A percentile compares a stretch with the other conserved stretches of the same genome.
phyloP scores from a whole-genome alignment of 2,329 filamentous ascomycete genomes.

The Claviceps pusilla region DNA sequence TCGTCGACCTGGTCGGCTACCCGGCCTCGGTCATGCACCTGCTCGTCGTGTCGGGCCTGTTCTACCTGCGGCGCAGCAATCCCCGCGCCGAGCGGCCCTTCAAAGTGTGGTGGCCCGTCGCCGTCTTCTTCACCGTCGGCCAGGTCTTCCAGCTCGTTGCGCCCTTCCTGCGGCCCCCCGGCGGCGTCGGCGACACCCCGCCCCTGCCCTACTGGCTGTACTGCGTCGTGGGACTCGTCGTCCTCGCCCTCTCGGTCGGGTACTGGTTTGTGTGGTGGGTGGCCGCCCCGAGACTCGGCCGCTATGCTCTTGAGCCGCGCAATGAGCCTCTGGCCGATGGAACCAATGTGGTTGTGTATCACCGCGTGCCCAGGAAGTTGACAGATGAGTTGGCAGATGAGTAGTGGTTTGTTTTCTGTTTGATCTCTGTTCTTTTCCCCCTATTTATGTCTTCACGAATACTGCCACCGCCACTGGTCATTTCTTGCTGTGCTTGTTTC shows the following conservation, averaged over 20 bases:
- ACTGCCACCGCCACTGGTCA: too few species aligned
- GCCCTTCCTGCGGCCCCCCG: conserved; percentile 9
- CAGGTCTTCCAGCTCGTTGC: conserved; percentile 11
- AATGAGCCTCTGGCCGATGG: conserved; percentile 11
- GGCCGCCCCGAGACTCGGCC: conserved; percentile 8
- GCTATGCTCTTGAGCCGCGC: conserved; percentile 8
- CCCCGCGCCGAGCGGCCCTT: conserved; percentile 8
- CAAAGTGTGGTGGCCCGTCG: conserved; percentile 10
- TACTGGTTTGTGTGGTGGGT: conserved; percentile 13
- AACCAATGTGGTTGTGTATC: conserved; percentile 11
- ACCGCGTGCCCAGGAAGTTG: conserved; percentile 6
- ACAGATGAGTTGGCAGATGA: not conserved
- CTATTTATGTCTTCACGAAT: too few species aligned
- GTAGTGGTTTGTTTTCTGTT: too few species aligned
- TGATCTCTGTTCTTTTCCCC: too few species aligned
- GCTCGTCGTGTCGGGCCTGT: conserved; percentile 7
- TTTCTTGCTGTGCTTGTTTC: too few species aligned
- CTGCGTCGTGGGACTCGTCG: conserved; percentile 10
- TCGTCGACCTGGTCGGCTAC: conserved; percentile 31
- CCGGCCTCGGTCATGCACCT: conserved; percentile 2
- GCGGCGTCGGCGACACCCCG: conserved; percentile 10
- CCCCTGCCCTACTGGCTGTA: conserved; percentile 12
- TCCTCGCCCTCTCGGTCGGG: conserved; percentile 8
- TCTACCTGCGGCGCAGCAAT: conserved; percentile 8
- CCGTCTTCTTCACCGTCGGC: conserved; percentile 9